Base-by-base conservation (phyloP, 345 rosid genomes). In the Excoecaria agallocha region DNA sequence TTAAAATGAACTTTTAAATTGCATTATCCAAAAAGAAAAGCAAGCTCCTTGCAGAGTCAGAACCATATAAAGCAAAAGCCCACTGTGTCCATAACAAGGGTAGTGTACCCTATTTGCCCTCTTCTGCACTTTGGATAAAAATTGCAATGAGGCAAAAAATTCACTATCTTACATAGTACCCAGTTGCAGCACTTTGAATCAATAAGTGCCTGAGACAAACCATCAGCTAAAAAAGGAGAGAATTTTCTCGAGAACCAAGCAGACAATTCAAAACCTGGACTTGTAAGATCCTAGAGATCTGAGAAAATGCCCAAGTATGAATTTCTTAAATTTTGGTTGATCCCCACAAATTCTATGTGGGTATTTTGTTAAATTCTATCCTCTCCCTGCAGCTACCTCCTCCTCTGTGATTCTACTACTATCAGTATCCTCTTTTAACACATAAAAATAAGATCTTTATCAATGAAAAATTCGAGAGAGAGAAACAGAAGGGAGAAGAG, bases 271-370 rank as follows among this genome's bases (percentile, higher is more conserved):
- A 78, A 71, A 70, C 77, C 82, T 78, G 84, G 83, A 89, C 86
- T 86, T 86, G 87, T 83, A 88, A 88, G 89, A 87, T 85, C 87
- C 92, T 90, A 81, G 97, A 92, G 98, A 94, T 94, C 96, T 91
- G 96, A 72, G 84, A 87, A 30, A 30, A 84, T 69, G 63, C 24
- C 48, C 61, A 61, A 61, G 70, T 49, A 39, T 73, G 70, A 73
- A 73, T 64, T 61, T 48, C 22, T 58, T 49, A 70, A 70, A 38
- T 67, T 74, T 65, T 61, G 79, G 76, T 60, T 70, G 74, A 87
- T 80, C 89, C 89, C 82, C 75, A 74, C 87, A 84, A 84, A 80
- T 81, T 85, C 81, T 78, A 72, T 57, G 79, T 22, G 78, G 74
- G 74, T 73, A 71, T 72, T 61, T 70, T 64, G 78, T 66, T 73